Percentiles rank a stretch among this genome's conserved stretches.
phyloP scores from a whole-genome alignment of 345 rosid species.

The Brassica rapa region DNA sequence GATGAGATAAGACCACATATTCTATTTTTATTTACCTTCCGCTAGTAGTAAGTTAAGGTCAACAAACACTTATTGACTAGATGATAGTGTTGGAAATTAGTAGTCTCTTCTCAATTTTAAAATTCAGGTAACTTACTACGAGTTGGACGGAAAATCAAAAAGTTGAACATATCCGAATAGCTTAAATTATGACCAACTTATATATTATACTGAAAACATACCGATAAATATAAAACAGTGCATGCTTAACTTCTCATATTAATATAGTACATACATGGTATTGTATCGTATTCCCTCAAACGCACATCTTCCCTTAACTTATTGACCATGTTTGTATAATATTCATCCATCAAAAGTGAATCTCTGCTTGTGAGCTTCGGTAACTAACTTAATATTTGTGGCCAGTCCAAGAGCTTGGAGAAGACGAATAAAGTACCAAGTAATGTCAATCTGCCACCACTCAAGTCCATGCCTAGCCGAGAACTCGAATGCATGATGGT shows the following conservation, averaged over 20 bases:
- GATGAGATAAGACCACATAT: too few relatives aligned
- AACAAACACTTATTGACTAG: background rate
- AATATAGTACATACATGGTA: background rate
- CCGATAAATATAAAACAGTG: background rate
- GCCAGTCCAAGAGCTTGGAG: conserved; percentile 71
- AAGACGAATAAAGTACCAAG: conserved; percentile 61
- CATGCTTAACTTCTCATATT: background rate
- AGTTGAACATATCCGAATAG: background rate
- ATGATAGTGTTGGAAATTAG: background rate
- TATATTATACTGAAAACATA: background rate
- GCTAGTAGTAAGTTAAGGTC: background rate
- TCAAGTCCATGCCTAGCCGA: conserved; percentile 76
- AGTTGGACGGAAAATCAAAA: too few relatives aligned
- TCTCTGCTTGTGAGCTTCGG: conserved; percentile 50
- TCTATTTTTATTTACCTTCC: background rate
- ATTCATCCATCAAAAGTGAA: background rate
- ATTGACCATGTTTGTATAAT: background rate
- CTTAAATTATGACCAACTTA: background rate
- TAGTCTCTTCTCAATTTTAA: background rate
- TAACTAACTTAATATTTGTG: conserved; percentile 60
- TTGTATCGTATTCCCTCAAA: background rate
- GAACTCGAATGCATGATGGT: conserved; percentile 78
- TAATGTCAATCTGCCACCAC: conserved; percentile 80
- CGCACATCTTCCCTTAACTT: background rate
- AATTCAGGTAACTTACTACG: too few relatives aligned